phyloP scores from a whole-genome alignment of 1,284 basidiomycete genomes.

The Tremellales sp. region DNA sequence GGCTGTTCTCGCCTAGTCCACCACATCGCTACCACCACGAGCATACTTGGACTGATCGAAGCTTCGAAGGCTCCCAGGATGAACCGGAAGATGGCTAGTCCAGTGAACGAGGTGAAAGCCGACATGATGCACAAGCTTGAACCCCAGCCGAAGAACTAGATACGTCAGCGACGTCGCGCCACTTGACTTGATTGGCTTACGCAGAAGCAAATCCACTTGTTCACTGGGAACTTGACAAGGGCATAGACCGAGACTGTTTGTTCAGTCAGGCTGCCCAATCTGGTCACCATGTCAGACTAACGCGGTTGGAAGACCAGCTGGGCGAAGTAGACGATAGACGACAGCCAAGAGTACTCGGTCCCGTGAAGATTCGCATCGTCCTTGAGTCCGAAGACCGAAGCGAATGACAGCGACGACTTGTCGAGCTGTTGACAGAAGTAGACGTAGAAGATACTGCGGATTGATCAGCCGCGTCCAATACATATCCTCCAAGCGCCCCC shows the following conservation, averaged over 20 bases:
- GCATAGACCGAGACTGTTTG: slow-evolving; percentile 5
- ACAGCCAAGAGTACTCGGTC: slow-evolving; percentile 30
- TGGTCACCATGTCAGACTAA: slow-evolving; percentile 6
- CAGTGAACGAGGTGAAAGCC: slow-evolving; percentile 8
- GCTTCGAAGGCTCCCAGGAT: slow-evolving; percentile 14
- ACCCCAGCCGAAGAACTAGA: slow-evolving; percentile 3
- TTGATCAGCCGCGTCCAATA: no score
- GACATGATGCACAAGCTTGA: not conserved
- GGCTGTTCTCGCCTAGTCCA: slow-evolving; percentile 8
- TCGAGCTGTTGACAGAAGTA: slow-evolving; percentile 20
- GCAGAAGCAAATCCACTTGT: slow-evolving; percentile 7
- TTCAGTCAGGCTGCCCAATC: not conserved
- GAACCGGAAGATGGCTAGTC: slow-evolving; percentile 24
- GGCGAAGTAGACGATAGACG: slow-evolving; percentile 34
- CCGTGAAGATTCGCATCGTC: slow-evolving; percentile 19
- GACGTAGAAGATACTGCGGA: not conserved
- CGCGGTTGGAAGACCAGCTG: slow-evolving; percentile 36
- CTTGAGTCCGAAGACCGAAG: slow-evolving; percentile 23
- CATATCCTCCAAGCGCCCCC: no score
- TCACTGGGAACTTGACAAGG: slow-evolving; percentile 9
- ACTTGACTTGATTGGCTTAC: no score
- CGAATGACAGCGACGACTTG: slow-evolving; percentile 27
- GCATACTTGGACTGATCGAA: slow-evolving; percentile 9
- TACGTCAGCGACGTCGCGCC: no score
- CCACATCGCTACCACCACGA: slow-evolving; percentile 15